Percentiles rank a stretch among this genome's conserved stretches.
Conservation (phyloP, 306 rosid species). For the Vigna angularis region DNA sequence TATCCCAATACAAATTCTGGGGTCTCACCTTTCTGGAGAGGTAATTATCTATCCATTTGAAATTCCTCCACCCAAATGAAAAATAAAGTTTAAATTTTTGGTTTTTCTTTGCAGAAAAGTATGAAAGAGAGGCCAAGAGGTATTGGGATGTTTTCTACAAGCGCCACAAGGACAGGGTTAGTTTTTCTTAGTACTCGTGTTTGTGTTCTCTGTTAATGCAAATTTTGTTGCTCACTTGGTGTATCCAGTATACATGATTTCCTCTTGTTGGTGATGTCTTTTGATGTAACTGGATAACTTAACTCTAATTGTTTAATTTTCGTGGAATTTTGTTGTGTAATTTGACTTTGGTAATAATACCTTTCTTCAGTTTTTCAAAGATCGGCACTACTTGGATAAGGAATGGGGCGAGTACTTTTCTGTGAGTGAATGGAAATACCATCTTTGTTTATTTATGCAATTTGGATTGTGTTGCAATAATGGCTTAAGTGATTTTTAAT, state of each 20-base stretch:
- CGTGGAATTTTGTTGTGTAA: slow-evolving; percentile 16
- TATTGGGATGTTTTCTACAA: slow-evolving; percentile 96
- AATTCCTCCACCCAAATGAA: neutral
- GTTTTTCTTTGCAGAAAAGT: slow-evolving; percentile 65
- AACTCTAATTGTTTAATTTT: slow-evolving; percentile 3
- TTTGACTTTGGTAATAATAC: slow-evolving; percentile 34
- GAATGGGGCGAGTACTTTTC: slow-evolving; percentile 92
- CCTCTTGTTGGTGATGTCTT: slow-evolving; percentile 25
- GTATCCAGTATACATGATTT: slow-evolving; percentile 9
- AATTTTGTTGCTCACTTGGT: slow-evolving; percentile 24
- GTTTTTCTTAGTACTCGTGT: slow-evolving; percentile 33
- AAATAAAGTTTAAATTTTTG: neutral
- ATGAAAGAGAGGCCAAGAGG: slow-evolving; percentile 87
- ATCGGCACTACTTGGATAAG: slow-evolving; percentile 92
- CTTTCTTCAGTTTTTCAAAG: slow-evolving; percentile 79
- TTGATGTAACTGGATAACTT: slow-evolving; percentile 8
- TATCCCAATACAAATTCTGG: slow-evolving; percentile 66
- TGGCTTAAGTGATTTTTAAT: slow-evolving; percentile 27
- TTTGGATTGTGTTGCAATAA: slow-evolving; percentile 5
- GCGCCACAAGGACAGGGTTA: slow-evolving; percentile 82
- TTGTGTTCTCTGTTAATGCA: slow-evolving; percentile 24
- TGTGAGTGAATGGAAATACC: slow-evolving; percentile 58
- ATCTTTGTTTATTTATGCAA: slow-evolving; percentile 2
- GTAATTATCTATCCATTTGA: slow-evolving; percentile 43
- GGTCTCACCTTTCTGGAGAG: slow-evolving; percentile 87